These are phyloP conservation scores for Malassezia vespertilionis DNA, from an alignment of 1,284 basidiomycete genomes.

Conservation along the genomic window DNA sequence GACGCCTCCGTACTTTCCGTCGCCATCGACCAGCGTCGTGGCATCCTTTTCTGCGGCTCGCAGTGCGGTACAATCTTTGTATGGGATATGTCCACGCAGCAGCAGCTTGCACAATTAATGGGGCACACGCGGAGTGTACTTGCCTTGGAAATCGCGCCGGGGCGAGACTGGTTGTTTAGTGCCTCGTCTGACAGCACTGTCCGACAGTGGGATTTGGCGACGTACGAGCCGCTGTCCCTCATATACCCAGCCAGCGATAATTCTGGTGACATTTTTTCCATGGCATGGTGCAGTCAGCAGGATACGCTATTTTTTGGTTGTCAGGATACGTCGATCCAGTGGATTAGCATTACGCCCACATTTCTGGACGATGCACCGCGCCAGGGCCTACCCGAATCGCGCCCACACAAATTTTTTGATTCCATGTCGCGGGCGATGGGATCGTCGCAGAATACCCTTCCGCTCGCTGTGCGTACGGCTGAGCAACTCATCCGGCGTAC, in stretches of 20 bases:
- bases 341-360: slow-evolving; percentile 13
- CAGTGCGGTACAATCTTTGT: slow-evolving; percentile 31
- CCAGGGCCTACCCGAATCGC: slow-evolving; percentile 9
- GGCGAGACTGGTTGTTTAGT: slow-evolving; percentile 43
- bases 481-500: slow-evolving; percentile 4
- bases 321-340: slow-evolving; percentile 60
- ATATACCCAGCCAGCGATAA: slow-evolving; percentile 73
- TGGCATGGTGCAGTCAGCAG: slow-evolving; percentile 64
- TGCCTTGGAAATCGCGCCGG: slow-evolving; percentile 64
- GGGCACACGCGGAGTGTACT: slow-evolving; percentile 80
- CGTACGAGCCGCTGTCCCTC: slow-evolving; percentile 62
- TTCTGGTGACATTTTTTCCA: slow-evolving; percentile 76
- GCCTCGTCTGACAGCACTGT: slow-evolving; percentile 34
- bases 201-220: slow-evolving; percentile 72
- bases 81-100: slow-evolving; percentile 29
- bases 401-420: slow-evolving; percentile 44
- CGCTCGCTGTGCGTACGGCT: background rate
- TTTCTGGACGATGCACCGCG: background rate
- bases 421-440: slow-evolving; percentile 59
- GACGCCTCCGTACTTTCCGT: slow-evolving; percentile 30
- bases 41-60: slow-evolving; percentile 28
- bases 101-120: slow-evolving; percentile 18
- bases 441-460: slow-evolving; percentile 51
- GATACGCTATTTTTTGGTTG: slow-evolving; percentile 72
- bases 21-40: slow-evolving; percentile 27